Conservation (phyloP, 2,329 filamentous ascomycete genomes). For the Coniochaeta sp. region DNA sequence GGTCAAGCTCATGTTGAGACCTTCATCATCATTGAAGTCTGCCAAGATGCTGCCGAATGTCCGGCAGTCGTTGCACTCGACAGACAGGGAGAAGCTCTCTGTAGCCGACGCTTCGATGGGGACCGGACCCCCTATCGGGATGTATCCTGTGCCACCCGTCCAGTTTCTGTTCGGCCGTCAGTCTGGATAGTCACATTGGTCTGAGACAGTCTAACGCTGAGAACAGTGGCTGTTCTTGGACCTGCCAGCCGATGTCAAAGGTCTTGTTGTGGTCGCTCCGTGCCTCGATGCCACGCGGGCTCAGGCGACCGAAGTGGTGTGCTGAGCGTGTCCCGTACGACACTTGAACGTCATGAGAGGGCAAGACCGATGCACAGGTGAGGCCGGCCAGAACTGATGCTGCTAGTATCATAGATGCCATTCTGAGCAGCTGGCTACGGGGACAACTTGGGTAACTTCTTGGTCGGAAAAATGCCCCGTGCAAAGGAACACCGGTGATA, state of each 20-base stretch:
- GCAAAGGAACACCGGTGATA: neutral
- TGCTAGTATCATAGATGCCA: neutral
- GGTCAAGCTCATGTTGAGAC: conserved; percentile 5
- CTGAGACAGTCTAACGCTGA: neutral
- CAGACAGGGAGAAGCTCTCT: conserved; percentile 4
- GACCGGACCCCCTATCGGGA: neutral
- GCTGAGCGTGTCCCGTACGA: neutral
- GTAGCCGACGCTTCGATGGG: neutral
- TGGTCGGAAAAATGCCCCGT: neutral
- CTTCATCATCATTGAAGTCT: conserved; percentile 6
- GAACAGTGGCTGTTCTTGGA: neutral
- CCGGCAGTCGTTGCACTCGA: conserved; percentile 10
- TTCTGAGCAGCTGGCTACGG: neutral
- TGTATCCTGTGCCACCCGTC: neutral
- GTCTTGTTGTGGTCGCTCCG: neutral
- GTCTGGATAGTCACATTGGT: neutral
- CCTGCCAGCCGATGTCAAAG: neutral
- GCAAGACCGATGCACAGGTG: neutral
- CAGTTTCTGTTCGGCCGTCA: neutral
- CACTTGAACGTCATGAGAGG: neutral
- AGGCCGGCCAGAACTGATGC: neutral
- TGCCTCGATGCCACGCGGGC: neutral
- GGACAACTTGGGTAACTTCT: neutral
- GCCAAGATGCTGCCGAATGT: conserved; percentile 9
- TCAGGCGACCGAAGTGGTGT: neutral